phyloP scores from a whole-genome alignment of 257 asterid genomes.

The Nicotiana sylvestris region DNA sequence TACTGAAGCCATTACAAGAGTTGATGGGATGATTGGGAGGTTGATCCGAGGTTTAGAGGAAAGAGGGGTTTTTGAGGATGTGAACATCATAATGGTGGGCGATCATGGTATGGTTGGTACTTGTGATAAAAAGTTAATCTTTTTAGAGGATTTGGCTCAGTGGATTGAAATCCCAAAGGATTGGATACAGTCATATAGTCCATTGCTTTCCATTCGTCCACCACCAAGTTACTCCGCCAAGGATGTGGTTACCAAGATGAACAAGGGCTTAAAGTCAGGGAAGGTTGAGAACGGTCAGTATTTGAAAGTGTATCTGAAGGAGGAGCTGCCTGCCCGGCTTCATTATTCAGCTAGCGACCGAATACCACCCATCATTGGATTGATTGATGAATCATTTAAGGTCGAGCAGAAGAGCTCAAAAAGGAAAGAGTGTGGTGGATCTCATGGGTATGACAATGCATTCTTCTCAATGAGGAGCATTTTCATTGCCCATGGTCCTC shows the following conservation, averaged over 20 bases:
- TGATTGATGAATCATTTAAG: slow-evolving; percentile 56
- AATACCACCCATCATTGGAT: slow-evolving; percentile 61
- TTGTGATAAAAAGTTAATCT: slow-evolving; percentile 56
- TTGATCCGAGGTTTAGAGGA: slow-evolving; percentile 54
- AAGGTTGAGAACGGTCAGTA: slow-evolving; percentile 47
- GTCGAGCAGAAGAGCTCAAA: slow-evolving; percentile 44
- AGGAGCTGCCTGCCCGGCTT: slow-evolving; percentile 58
- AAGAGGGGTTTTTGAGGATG: slow-evolving; percentile 64
- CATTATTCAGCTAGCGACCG: slow-evolving; percentile 55
- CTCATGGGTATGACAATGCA: slow-evolving; percentile 73
- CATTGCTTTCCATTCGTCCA: slow-evolving; percentile 58
- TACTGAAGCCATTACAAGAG: slow-evolving; percentile 44
- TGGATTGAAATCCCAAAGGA: slow-evolving; percentile 50
- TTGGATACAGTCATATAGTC: slow-evolving; percentile 60
- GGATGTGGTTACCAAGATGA: slow-evolving; percentile 55
- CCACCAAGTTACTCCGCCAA: slow-evolving; percentile 25
- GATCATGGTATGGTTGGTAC: slow-evolving; percentile 86
- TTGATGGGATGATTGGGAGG: slow-evolving; percentile 50
- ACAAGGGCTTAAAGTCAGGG: slow-evolving; percentile 56
- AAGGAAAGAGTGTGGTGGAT: slow-evolving; percentile 67
- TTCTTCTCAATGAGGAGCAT: slow-evolving; percentile 72
- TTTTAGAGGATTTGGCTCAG: slow-evolving; percentile 46
- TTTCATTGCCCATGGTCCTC: slow-evolving; percentile 75
- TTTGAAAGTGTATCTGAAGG: slow-evolving; percentile 63
- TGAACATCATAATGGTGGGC: slow-evolving; percentile 52